These are phyloP conservation scores for Ottelia alismoides DNA, from an alignment of 106 monocot genomes.

Conservation along the genomic window DNA sequence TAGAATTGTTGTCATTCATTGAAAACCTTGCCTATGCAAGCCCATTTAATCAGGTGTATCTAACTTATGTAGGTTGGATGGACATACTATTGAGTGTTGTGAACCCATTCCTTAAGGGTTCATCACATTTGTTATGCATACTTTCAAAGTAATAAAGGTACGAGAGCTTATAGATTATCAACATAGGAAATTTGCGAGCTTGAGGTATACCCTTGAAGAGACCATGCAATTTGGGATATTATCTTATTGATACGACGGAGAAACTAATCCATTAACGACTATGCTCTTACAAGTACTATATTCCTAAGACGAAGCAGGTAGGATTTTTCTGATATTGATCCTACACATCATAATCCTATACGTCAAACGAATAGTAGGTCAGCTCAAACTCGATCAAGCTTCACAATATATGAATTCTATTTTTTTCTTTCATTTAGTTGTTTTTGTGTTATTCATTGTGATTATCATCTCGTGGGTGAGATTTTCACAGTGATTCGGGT, in stretches of 20 bases:
- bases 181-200: slow-evolving; percentile 76
- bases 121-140: slow-evolving; percentile 72
- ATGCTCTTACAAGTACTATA: no score
- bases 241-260: slow-evolving; percentile 87
- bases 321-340: no score
- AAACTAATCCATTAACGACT: slow-evolving; percentile 66
- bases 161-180: slow-evolving; percentile 75
- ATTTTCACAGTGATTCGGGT: no score
- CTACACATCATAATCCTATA: no score
- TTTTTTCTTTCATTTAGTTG: no score
- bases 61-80: slow-evolving; percentile 93
- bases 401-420: no score
- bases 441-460: no score
- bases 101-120: slow-evolving; percentile 58
- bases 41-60: slow-evolving; percentile 84
- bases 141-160: slow-evolving; percentile 70
- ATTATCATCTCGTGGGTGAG: no score
- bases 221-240: slow-evolving; percentile 48
- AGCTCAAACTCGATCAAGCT: no score
- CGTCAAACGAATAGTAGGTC: no score
- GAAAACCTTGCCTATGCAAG: slow-evolving; percentile 71
- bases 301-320: no score
- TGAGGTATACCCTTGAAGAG: slow-evolving; percentile 64
- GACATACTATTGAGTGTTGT: slow-evolving; percentile 82
- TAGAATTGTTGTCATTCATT: slow-evolving; percentile 76